These are phyloP conservation scores for Dichotomopilus funicola DNA, from an alignment of 2,329 filamentous ascomycete genomes.

Conservation along the genomic window DNA sequence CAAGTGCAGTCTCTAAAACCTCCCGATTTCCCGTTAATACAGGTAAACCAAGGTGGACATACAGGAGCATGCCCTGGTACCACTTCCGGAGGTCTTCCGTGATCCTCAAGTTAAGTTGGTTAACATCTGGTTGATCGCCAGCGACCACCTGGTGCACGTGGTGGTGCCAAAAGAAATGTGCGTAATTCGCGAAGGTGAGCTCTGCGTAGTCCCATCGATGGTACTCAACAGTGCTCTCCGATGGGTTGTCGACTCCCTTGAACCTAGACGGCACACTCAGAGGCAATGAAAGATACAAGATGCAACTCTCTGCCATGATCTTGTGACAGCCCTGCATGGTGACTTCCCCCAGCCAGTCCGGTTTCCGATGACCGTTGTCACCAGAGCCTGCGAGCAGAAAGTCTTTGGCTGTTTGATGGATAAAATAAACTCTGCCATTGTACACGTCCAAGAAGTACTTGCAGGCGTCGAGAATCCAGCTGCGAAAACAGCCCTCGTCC, in stretches of 20 bases:
- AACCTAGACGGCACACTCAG: slow-evolving; percentile 10
- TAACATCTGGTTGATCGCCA: too few species aligned
- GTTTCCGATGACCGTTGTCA: slow-evolving; percentile 3
- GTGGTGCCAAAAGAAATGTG: slow-evolving; percentile 11
- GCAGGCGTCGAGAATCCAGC: slow-evolving; percentile 19
- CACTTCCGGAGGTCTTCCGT: not conserved
- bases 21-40: not conserved
- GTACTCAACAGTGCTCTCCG: not conserved
- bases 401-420: slow-evolving; percentile 19
- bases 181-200: slow-evolving; percentile 14
- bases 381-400: slow-evolving; percentile 9
- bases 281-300: slow-evolving; percentile 15
- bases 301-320: slow-evolving; percentile 14
- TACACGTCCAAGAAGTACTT: slow-evolving; percentile 18
- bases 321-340: slow-evolving; percentile 12
- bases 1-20: not conserved
- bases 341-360: slow-evolving; percentile 16
- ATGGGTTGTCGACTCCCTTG: not conserved
- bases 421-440: slow-evolving; percentile 18
- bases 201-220: slow-evolving; percentile 16
- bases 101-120: too few species aligned
- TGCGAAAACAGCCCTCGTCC: slow-evolving; percentile 10
- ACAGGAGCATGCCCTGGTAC: slow-evolving; percentile 4
- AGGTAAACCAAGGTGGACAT: not conserved
- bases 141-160: not conserved